Percentiles rank a stretch among this genome's conserved stretches.
phyloP scores from a whole-genome alignment of 805 yeast genomes.

The Torulaspora delbrueckii region DNA sequence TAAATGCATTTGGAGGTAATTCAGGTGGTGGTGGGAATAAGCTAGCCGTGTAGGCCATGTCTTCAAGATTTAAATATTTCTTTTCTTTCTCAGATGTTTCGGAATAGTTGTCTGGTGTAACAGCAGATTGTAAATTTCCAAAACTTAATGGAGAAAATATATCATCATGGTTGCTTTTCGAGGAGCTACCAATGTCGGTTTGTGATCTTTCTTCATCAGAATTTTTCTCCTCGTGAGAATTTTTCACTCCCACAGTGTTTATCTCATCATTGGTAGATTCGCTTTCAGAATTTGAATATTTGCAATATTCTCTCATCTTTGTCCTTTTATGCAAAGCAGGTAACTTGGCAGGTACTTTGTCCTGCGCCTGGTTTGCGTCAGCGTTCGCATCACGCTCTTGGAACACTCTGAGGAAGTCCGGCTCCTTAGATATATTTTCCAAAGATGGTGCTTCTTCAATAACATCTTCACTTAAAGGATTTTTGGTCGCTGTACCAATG shows the following conservation, averaged over 20 bases:
- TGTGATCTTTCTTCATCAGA: neutral
- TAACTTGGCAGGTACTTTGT: neutral
- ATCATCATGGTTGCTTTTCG: slow-evolving; percentile 2
- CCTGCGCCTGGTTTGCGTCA: neutral
- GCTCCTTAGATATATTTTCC: slow-evolving; percentile 1
- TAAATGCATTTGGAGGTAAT: slow-evolving; percentile 8
- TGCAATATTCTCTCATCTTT: neutral
- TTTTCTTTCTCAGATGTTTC: neutral
- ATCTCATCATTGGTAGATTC: neutral
- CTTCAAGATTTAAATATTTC: neutral
- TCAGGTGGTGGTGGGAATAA: slow-evolving; percentile 12
- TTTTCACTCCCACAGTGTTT: neutral
- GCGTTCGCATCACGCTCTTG: slow-evolving; percentile 4
- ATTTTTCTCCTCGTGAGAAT: neutral
- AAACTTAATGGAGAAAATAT: slow-evolving; percentile 13
- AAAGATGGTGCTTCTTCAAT: neutral
- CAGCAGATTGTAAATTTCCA: slow-evolving; percentile 9
- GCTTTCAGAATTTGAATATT: neutral
- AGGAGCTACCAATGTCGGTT: neutral
- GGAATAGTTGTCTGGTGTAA: slow-evolving; percentile 11
- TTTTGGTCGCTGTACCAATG: slow-evolving; percentile 10
- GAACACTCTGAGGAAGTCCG: slow-evolving; percentile 11
- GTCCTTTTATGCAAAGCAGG: neutral
- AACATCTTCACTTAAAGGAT: neutral
- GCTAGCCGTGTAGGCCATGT: neutral